phyloP scores from a whole-genome alignment of 352 stramenopile species.

The Pythium sukuiense region DNA sequence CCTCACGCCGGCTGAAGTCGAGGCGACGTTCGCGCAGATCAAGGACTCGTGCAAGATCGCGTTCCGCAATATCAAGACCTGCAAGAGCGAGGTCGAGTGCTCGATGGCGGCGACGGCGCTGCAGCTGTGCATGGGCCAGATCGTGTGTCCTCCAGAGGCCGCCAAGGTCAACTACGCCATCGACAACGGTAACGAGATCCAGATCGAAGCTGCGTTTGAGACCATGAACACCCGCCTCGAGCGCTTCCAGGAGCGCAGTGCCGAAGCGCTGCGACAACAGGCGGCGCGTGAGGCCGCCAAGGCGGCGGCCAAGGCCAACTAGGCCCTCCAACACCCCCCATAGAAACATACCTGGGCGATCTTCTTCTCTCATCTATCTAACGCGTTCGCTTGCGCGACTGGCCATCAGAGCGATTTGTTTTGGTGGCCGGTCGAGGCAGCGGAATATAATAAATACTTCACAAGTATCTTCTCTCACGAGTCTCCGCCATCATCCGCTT shows the following conservation, averaged over 20 bases:
- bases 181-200: constrained; percentile 55
- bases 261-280: constrained; percentile 70
- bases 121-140: constrained; percentile 87
- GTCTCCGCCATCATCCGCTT: not conserved
- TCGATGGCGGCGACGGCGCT: constrained; percentile 84
- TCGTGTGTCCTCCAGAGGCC: constrained; percentile 79
- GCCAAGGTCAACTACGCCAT: constrained; percentile 67
- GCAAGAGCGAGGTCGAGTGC: constrained; percentile 76
- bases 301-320: constrained; percentile 33
- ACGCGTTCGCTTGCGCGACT: not conserved
- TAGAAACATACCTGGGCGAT: constrained; percentile 5
- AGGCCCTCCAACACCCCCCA: not conserved
- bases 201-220: constrained; percentile 76
- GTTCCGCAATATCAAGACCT: constrained; percentile 78
- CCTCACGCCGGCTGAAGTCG: constrained; percentile 68
- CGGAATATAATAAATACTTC: not conserved
- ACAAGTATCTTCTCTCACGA: not conserved
- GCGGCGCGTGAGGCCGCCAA: constrained; percentile 59
- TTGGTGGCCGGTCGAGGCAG: not conserved
- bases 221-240: constrained; percentile 76
- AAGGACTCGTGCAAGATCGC: constrained; percentile 82
- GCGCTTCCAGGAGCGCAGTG: constrained; percentile 77
- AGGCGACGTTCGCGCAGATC: constrained; percentile 82
- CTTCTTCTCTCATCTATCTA: not conserved
- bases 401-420: not conserved